phyloP scores from a whole-genome alignment of 768 basidiomycete species.

The Trametes cubensis region DNA sequence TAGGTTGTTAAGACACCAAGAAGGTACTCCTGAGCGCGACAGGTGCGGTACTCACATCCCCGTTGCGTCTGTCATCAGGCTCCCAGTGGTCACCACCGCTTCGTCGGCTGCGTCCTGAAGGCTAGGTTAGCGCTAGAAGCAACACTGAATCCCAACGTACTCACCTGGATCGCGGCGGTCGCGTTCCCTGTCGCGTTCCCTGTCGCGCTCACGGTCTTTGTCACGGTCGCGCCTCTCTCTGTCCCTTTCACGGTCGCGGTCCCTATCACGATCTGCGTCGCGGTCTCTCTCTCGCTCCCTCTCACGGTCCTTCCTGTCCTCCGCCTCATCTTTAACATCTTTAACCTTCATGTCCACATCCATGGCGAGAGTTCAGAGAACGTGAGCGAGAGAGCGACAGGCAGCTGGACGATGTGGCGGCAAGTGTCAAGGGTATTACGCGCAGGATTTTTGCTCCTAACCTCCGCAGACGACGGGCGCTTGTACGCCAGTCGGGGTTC shows the following conservation, averaged over 20 bases:
- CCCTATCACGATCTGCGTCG: conserved; percentile 45
- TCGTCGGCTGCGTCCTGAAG: conserved; percentile 48
- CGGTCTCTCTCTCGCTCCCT: conserved; percentile 51
- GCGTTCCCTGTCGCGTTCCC: conserved; percentile 53
- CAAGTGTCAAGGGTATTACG: conserved; percentile 11
- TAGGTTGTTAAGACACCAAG: conserved; percentile 6
- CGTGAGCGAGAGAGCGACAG: not conserved
- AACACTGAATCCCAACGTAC: conserved; percentile 22
- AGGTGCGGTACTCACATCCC: conserved; percentile 55
- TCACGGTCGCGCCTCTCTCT: conserved; percentile 40
- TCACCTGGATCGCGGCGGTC: conserved; percentile 61
- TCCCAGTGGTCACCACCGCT: conserved; percentile 75
- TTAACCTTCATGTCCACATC: conserved; percentile 83
- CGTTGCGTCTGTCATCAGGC: conserved; percentile 74
- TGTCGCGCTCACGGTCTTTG: conserved; percentile 39
- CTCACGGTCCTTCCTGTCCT: conserved; percentile 57
- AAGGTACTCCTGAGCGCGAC: conserved; percentile 12
- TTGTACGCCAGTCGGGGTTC: conserved; percentile 12
- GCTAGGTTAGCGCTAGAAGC: conserved; percentile 23
- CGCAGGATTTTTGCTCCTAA: conserved; percentile 14
- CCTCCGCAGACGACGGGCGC: conserved; percentile 1
- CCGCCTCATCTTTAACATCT: conserved; percentile 73
- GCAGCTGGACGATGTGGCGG: conserved; percentile 13
- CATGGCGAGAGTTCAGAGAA: conserved; percentile 44
- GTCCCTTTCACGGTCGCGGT: conserved; percentile 35